Evolutionary conservation across 495 filamentous ascomycete species (phyloP).

Genomic region (Xylaria curta): DNA sequence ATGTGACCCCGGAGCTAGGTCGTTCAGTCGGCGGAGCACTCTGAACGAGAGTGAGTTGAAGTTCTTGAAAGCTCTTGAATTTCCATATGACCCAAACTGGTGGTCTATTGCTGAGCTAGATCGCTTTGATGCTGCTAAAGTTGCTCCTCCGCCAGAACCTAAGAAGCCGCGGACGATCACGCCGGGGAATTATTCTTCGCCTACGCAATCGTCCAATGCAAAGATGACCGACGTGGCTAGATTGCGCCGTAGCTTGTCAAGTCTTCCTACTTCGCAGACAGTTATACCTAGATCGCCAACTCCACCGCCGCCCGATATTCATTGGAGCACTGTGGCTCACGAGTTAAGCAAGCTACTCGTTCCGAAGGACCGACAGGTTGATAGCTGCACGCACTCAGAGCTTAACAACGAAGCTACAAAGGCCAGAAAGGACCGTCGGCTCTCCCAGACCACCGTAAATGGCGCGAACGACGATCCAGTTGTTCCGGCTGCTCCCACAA

Average conservation of each 20-base stretch:
- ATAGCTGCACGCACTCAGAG: conserved; percentile 77
- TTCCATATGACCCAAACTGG: conserved; percentile 71
- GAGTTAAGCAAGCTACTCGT: conserved; percentile 85
- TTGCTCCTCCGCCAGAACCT: conserved; percentile 51
- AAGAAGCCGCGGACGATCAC: conserved; percentile 60
- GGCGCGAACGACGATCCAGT: conserved; percentile 42
- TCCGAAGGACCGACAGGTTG: conserved; percentile 71
- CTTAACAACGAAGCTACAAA: conserved; percentile 70
- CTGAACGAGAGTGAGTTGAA: conserved; percentile 36
- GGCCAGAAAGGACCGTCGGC: conserved; percentile 67
- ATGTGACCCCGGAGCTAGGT: conserved; percentile 44
- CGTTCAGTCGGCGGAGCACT: conserved; percentile 44
- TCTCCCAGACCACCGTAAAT: conserved; percentile 40
- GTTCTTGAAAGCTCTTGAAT: conserved; percentile 36
- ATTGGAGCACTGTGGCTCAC: conserved; percentile 80
- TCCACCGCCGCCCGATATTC: conserved; percentile 76
- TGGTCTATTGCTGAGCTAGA: conserved; percentile 75
- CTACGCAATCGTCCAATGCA: conserved; percentile 50
- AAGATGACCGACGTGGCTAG: conserved; percentile 46
- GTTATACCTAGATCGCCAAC: conserved; percentile 48
- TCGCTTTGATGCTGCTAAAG: conserved; percentile 64
- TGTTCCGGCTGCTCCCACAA: conserved; percentile 56
- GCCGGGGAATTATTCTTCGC: conserved; percentile 68
- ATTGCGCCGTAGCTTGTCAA: conserved; percentile 38
- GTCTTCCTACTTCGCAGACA: conserved; percentile 24